Evolutionary conservation across 371 early-diverging fungal genomes (phyloP), one percentile per base, ranked within the genome.

Genomic region (Rhizopus sp.): DNA sequence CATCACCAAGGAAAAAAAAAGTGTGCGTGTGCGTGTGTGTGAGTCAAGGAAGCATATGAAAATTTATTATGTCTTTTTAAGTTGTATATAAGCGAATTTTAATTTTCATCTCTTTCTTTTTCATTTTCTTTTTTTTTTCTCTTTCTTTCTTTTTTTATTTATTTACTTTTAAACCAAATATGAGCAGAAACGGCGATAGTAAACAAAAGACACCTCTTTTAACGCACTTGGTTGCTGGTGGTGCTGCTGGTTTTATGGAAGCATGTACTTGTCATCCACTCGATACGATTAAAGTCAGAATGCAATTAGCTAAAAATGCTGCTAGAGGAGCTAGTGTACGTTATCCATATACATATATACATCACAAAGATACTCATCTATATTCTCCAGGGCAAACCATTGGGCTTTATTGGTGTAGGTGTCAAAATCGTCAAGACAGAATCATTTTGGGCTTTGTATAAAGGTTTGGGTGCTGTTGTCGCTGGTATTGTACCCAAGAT

Each of bases 401-500:
- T 81, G 31, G 80, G 87, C 56, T 96, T 97, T 69, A 58, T 96
- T 31, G 86, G 87, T 29, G 93, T 93, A 29, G 97, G 96, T 35
- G 63, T 82, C 29, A 82, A 85, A 57, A 98, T 98, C 54, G 88
- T 92, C 8, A 80, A 84, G 71, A 90, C 88, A 62, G 98, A 98
- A 67, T 94, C 95, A 12, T 80, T 91, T 42, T 75, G 91, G 53
- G 93, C 94, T 2, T 86, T 98, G 17, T 98, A 98, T 86, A 97
- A 97, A 81, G 98, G 98, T 59, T 87, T 98, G 5, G 97, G 97
- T 49, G 97, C 98, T 15, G 98, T 98, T 10, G 91, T 95, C n/a
- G 79, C 93, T 10, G 98, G 97, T 57, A 98, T 98, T 64, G 96
- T 98, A 7, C 98, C 98, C 59, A 98, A 98, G 83, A 97, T 97